These are phyloP conservation scores for Fusarium fujikuroi DNA, from an alignment of 2,329 filamentous ascomycete genomes.

Conservation along the genomic window DNA sequence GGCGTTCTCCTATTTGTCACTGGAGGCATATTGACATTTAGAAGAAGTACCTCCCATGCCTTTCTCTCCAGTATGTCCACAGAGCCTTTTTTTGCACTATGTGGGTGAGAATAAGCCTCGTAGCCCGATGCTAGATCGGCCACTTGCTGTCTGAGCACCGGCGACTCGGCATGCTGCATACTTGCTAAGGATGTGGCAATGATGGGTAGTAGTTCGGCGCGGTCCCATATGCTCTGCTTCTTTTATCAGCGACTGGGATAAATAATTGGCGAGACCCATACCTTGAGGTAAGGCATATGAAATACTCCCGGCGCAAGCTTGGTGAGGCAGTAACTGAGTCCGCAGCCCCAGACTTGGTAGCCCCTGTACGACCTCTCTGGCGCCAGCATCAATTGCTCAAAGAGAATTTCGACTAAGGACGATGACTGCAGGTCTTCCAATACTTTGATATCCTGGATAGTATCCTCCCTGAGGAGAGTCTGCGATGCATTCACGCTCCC, in stretches of 20 bases:
- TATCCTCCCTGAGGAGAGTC: background rate
- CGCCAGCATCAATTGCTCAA: conserved; percentile 45
- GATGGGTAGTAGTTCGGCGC: conserved; percentile 41
- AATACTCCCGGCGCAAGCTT: conserved; percentile 51
- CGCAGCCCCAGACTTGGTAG: conserved; percentile 32
- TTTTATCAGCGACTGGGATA: conserved; percentile 9
- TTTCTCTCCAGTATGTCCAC: conserved; percentile 29
- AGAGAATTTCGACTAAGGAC: conserved; percentile 29
- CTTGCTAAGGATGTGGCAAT: conserved; percentile 48
- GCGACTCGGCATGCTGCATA: conserved; percentile 51
- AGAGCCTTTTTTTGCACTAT: background rate
- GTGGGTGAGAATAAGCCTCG: background rate
- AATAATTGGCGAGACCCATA: conserved; percentile 12
- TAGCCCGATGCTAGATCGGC: background rate
- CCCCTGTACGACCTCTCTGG: conserved; percentile 35
- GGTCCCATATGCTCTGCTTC: conserved; percentile 42
- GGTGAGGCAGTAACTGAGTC: conserved; percentile 38
- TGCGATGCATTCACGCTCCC: background rate
- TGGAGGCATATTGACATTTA: conserved; percentile 20
- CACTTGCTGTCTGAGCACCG: conserved; percentile 47
- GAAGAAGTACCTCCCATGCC: conserved; percentile 43
- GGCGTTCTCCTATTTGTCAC: background rate
- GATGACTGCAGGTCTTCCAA: conserved; percentile 16
- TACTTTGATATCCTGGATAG: background rate
- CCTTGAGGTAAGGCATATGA: conserved; percentile 50